Conservation (phyloP, 257 asterid genomes). For the Gentiana straminea region DNA sequence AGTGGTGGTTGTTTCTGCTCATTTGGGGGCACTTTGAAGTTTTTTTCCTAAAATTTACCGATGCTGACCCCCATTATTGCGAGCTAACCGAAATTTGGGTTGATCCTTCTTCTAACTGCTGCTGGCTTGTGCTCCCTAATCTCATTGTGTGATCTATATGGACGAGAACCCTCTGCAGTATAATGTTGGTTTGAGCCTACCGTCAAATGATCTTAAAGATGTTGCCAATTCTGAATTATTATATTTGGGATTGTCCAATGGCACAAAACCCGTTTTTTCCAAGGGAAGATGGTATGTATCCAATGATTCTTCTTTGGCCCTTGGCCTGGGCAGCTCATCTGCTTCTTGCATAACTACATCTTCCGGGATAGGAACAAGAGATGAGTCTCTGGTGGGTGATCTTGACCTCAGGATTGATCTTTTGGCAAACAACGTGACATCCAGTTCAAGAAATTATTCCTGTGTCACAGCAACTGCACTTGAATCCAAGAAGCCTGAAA, state of each 20-base stretch:
- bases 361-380: conserved; percentile 34
- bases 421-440: conserved; percentile 11
- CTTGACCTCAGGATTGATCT: conserved; percentile 35
- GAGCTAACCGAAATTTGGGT: too few relatives aligned
- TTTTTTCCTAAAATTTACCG: conserved; percentile 6
- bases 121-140: conserved; percentile 13
- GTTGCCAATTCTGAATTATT: conserved; percentile 14
- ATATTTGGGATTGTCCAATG: conserved; percentile 16
- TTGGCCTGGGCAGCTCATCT: conserved; percentile 33
- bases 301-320: conserved; percentile 37
- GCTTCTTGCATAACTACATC: conserved; percentile 27
- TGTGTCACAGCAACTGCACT: conserved; percentile 12
- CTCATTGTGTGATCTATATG: conserved; percentile 30
- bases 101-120: neutral
- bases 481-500: conserved; percentile 15
- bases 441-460: conserved; percentile 11
- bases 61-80: too few relatives aligned
- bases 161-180: conserved; percentile 29
- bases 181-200: conserved; percentile 17
- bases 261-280: conserved; percentile 13
- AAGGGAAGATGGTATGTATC: conserved; percentile 26
- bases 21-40: conserved; percentile 8
- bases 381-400: conserved; percentile 26
- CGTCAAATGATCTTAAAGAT: conserved; percentile 19
- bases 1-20: conserved; percentile 39